Conservation (phyloP, 1,284 basidiomycete genomes). For the Austroboletus rostrupii region DNA sequence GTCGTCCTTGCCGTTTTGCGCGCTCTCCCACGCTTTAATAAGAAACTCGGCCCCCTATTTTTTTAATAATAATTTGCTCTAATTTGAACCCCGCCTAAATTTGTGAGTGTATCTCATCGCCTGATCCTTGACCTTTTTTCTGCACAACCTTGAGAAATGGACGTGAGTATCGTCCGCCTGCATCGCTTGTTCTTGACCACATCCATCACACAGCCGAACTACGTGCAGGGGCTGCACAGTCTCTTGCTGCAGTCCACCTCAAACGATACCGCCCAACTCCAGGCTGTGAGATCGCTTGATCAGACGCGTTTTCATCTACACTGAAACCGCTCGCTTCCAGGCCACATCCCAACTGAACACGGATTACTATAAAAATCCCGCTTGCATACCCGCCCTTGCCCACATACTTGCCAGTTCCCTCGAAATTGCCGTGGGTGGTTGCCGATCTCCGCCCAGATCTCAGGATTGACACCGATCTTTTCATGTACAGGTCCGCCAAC, state of each 20-base stretch:
- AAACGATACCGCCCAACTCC: constrained; percentile 84
- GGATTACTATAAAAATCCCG: constrained; percentile 87
- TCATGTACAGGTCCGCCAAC: constrained; percentile 79
- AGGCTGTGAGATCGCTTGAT: constrained; percentile 62
- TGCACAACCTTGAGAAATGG: constrained; percentile 23
- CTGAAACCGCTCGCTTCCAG: constrained; percentile 39
- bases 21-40: too few species aligned
- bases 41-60: too few species aligned
- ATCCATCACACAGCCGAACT: constrained; percentile 47
- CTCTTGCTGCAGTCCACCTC: constrained; percentile 82
- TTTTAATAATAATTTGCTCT: too few species aligned
- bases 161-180: constrained; percentile 20
- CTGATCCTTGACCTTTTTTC: constrained; percentile 13
- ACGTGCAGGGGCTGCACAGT: constrained; percentile 76
- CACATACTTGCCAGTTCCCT: constrained; percentile 85
- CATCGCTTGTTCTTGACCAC: constrained; percentile 2
- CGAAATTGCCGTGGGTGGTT: constrained; percentile 58
- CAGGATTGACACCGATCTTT: constrained; percentile 6
- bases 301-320: constrained; percentile 19
- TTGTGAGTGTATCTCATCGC: constrained; percentile 29
- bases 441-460: constrained; percentile 6
- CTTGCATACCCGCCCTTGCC: constrained; percentile 89
- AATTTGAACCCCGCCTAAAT: constrained; percentile 32
- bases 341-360: constrained; percentile 90
- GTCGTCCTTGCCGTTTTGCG: too few species aligned